Conservation (phyloP, 108 stramenopile species). For the Nannochloropsis gaditana region DNA sequence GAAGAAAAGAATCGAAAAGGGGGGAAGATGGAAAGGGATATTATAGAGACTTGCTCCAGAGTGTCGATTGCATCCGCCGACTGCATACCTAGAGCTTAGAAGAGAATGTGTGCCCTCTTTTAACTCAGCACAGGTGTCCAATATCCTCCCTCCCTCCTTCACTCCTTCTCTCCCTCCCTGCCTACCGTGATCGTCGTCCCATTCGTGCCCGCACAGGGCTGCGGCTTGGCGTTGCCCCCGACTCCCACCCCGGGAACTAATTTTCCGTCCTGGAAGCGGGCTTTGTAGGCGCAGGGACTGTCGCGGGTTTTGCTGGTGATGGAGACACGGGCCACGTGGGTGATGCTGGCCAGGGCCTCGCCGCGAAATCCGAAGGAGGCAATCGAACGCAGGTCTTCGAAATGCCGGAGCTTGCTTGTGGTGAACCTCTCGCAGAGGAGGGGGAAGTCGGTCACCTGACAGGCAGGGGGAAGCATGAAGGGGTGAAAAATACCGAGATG, state of each 20-base stretch:
- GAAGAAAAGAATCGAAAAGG: background rate
- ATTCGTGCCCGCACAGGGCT: conserved; percentile 72
- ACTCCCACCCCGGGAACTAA: conserved; percentile 22
- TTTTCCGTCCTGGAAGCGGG: conserved; percentile 70
- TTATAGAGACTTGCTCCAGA: background rate
- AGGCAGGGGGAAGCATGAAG: conserved; percentile 57
- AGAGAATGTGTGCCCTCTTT: background rate
- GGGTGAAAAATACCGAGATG: background rate
- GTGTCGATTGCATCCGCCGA: background rate
- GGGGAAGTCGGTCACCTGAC: conserved; percentile 61
- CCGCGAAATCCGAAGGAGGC: conserved; percentile 96
- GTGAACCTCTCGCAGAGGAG: conserved; percentile 90
- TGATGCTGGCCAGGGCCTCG: conserved; percentile 71
- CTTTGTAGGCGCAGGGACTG: conserved; percentile 63
- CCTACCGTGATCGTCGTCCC: conserved; percentile 82
- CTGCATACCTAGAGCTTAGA: background rate
- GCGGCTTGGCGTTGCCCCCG: conserved; percentile 40
- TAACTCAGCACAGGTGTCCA: background rate
- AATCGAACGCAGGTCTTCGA: conserved; percentile 74
- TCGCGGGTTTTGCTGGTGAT: conserved; percentile 48
- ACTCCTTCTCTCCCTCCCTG: background rate
- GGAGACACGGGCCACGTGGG: conserved; percentile 56
- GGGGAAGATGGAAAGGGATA: background rate
- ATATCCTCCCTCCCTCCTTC: background rate
- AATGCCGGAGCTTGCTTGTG: conserved; percentile 74